Evolutionary conservation across 2,329 filamentous ascomycete species (phyloP).

Genomic region (Knufia fluminis): DNA sequence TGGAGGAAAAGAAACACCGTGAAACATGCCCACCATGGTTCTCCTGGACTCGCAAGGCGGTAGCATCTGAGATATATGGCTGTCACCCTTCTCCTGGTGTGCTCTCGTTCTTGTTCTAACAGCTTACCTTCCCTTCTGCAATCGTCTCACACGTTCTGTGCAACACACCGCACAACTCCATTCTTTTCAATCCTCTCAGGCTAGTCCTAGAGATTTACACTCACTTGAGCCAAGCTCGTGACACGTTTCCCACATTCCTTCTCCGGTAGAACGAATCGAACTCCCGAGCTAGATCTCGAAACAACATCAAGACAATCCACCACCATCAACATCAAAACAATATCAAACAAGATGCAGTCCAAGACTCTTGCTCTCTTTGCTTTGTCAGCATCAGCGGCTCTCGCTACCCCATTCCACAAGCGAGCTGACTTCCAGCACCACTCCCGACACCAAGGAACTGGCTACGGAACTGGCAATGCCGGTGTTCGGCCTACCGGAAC

Average conservation of each 20-base stretch:
- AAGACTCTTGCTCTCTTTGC: constrained; percentile 18
- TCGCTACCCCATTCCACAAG: constrained; percentile 18
- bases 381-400: constrained; percentile 18
- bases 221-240: constrained; percentile 23
- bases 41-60: constrained; percentile 1
- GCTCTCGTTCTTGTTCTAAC: constrained; percentile 13
- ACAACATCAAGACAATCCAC: constrained; percentile 6
- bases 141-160: constrained; percentile 24
- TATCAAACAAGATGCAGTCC: constrained; percentile 20
- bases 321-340: constrained; percentile 5
- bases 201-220: constrained; percentile 20
- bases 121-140: constrained; percentile 20
- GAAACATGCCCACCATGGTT: constrained; percentile 5
- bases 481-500: neutral
- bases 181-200: constrained; percentile 19
- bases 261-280: constrained; percentile 8
- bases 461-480: too few relatives aligned
- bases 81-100: constrained; percentile 14
- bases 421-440: constrained; percentile 11
- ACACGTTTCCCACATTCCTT: constrained; percentile 10
- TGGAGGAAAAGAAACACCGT: constrained; percentile 2
- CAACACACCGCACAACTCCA: constrained; percentile 23
- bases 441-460: constrained; percentile 14
- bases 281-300: constrained; percentile 6
- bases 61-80: constrained; percentile 14